Conservation (phyloP, 495 filamentous ascomycete species). For the Xylaria nigripes region DNA sequence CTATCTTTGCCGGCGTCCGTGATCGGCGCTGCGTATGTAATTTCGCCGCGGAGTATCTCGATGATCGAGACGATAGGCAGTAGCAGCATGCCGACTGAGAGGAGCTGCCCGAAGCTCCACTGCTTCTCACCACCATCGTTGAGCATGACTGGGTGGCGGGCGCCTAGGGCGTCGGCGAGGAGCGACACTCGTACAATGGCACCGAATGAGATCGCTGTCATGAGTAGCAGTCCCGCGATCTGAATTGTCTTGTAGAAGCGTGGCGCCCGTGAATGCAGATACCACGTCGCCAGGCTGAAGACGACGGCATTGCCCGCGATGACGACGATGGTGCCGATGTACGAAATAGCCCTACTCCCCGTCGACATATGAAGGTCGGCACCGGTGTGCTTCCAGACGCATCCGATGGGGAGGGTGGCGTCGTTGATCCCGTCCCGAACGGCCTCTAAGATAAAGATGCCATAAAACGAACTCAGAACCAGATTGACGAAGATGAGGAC, state of each 20-base stretch:
- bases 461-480: slow-evolving; percentile 39
- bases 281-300: slow-evolving; percentile 47
- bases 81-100: slow-evolving; percentile 45
- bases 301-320: slow-evolving; percentile 42
- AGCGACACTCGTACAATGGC: slow-evolving; percentile 43
- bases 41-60: slow-evolving; percentile 48
- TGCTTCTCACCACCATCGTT: slow-evolving; percentile 42
- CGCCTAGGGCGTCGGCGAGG: slow-evolving; percentile 46
- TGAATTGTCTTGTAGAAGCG: slow-evolving; percentile 41
- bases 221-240: slow-evolving; percentile 37
- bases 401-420: slow-evolving; percentile 44
- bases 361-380: slow-evolving; percentile 6
- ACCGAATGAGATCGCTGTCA: slow-evolving; percentile 42
- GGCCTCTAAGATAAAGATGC: slow-evolving; percentile 41
- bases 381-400: slow-evolving; percentile 36
- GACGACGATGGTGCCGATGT: slow-evolving; percentile 44
- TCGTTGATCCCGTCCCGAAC: slow-evolving; percentile 39
- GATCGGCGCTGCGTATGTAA: slow-evolving; percentile 34
- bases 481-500: slow-evolving; percentile 52
- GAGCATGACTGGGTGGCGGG: slow-evolving; percentile 29
- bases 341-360: slow-evolving; percentile 33
- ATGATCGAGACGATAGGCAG: slow-evolving; percentile 46
- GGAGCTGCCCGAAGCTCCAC: slow-evolving; percentile 52
- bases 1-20: slow-evolving; percentile 20
- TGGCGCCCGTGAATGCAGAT: slow-evolving; percentile 41